A percentile compares a stretch with the other conserved stretches of the same genome.
phyloP scores from a whole-genome alignment of 257 asterid species.

The Gentiana dahurica region DNA sequence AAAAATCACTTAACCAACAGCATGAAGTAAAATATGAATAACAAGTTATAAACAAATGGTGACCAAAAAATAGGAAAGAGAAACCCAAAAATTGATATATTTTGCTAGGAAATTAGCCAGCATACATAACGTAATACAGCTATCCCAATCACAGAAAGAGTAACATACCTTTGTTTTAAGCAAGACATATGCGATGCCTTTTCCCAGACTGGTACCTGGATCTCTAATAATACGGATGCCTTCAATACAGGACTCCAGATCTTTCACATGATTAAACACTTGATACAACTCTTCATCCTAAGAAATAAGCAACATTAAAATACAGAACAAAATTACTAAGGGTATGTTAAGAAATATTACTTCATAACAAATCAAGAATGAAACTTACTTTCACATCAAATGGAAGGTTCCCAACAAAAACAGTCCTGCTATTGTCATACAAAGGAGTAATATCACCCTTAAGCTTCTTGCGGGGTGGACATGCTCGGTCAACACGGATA shows the following conservation, averaged over 20 bases:
- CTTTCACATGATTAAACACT: constrained; percentile 54
- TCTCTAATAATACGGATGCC: constrained; percentile 89
- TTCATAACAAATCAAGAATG: constrained; percentile 1
- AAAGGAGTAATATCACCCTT: constrained; percentile 57
- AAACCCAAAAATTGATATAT: constrained; percentile 1
- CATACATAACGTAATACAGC: too few relatives aligned
- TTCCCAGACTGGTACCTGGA: constrained; percentile 84
- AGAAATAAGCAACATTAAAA: background rate
- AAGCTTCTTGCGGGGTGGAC: constrained; percentile 95
- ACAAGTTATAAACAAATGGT: background rate
- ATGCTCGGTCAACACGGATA: constrained; percentile 92
- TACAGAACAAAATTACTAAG: constrained; percentile 8
- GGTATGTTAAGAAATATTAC: background rate
- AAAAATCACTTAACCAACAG: too few relatives aligned
- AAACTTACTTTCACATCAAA: constrained; percentile 76
- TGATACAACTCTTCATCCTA: constrained; percentile 91
- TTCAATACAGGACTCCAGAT: constrained; percentile 63
- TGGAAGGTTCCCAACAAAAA: constrained; percentile 90
- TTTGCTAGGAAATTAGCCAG: background rate
- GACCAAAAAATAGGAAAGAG: background rate
- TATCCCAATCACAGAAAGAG: too few relatives aligned
- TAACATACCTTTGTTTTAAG: constrained; percentile 77
- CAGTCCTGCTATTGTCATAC: constrained; percentile 73
- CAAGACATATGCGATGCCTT: constrained; percentile 87
- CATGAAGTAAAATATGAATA: background rate